Conservation (phyloP, 176 grass and related monocot genomes). For the Canna indica region DNA sequence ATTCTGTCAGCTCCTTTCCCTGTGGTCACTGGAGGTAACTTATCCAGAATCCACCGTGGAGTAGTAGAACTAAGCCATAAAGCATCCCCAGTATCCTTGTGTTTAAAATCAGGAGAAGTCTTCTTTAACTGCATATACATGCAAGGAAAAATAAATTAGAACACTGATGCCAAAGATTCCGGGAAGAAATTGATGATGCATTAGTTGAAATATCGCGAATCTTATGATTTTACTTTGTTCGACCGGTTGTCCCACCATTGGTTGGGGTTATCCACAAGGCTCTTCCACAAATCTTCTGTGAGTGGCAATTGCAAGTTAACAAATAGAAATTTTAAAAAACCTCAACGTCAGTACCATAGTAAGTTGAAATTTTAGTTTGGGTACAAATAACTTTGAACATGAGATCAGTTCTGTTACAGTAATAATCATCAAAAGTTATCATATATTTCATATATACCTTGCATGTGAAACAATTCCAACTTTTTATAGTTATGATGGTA, state of each 20-base stretch:
- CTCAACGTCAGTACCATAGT: neutral
- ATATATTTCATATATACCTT: too few relatives aligned
- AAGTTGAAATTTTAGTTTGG: neutral
- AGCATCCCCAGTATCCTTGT: conserved; percentile 42
- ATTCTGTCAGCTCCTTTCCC: conserved; percentile 1
- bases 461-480: too few relatives aligned
- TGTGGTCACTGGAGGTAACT: conserved; percentile 32
- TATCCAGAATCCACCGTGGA: conserved; percentile 39
- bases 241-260: conserved; percentile 80
- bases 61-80: conserved; percentile 42
- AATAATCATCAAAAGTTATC: neutral
- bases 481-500: too few relatives aligned
- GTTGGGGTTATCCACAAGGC: conserved; percentile 47
- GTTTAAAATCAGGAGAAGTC: conserved; percentile 60
- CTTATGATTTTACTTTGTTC: conserved; percentile 27
- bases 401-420: neutral
- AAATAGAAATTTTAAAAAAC: neutral
- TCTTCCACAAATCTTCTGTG: conserved; percentile 47
- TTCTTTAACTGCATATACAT: conserved; percentile 26
- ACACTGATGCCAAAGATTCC: neutral
- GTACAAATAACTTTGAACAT: neutral
- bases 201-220: neutral
- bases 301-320: neutral
- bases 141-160: neutral
- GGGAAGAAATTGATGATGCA: neutral